Evolutionary conservation across 2,329 filamentous ascomycete genomes (phyloP), one percentile per base, ranked within the genome.

Genomic region (Beauveria medogensis): DNA sequence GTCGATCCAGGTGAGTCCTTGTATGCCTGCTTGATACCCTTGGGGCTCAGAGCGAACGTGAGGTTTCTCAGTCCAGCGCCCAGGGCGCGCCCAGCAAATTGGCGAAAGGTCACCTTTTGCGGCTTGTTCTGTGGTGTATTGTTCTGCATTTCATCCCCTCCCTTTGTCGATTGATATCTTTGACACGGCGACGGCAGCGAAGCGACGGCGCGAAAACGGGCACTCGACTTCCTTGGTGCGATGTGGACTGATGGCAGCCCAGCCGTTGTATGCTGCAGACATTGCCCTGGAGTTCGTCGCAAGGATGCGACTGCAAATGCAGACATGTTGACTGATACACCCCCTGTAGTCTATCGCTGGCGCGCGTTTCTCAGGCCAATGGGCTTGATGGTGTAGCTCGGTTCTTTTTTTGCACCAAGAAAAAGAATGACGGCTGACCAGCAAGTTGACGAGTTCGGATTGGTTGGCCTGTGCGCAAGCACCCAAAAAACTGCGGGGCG

Each of bases 1-100:
- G 70, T 73, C 20, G 67, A 59, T 6, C 63, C 67, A 0, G 74
- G 74, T 6, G 68, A 69, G 41, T 74, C 71, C 44, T 67, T 70
- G 63, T 68, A 75, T 1, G 72, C 72, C 40, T 69, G 67, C 41
- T 68, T 69, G 20, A 76, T 70, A 18, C 72, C 72, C 41, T 68
- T 70, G 26, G 73, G 73, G 40, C 71, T 76, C 60, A 74, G 34
- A 2, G 72, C 69, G 24, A 71, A 67, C 6, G 64, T 65, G 14
- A 74, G 65, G 60, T 74, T 76, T 30, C 73, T 69, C 50, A 76
- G 63, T 40, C 71, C 70, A 47, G 68, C 71, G 14, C 67, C 69
- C 8, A 75, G 67, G 5, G 70, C 69, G 10, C 70, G 69, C 0
- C 68, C 65, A 2, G 65, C 54, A 43, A 69, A 70, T 52, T 68